Base-by-base conservation (phyloP, 495 filamentous ascomycete genomes). In the Cercophora newfieldiana region DNA sequence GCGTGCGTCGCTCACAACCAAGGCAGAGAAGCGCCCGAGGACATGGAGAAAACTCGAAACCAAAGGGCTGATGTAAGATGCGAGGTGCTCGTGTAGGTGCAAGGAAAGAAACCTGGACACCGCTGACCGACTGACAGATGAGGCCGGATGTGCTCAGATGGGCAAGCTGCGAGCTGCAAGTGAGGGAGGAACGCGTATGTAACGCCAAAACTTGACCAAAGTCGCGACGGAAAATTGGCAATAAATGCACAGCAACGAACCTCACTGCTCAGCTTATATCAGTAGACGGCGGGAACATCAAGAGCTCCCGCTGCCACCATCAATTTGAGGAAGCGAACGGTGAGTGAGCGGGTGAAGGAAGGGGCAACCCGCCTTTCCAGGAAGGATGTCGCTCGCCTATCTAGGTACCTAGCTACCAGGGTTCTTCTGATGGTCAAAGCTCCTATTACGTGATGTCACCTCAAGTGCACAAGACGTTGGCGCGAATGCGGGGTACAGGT, bases 381-480 rank as follows among this genome's bases (percentile, higher is more conserved):
- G 37, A 44, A 44, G 37, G 37, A 44, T n/a, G n/a, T n/a, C 37
- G 37, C 37, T 2, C 18, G 37, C 37, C 10, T 8, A 44, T 8
- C 4, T 14, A 8, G 18, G 12, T 33, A 12, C 30, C 37, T 44
- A 44, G 2, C 37, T 44, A 14, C 10, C 12, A 53, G 50, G 50
- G 50, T 53, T 8, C 50, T 53, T 8, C 50, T 22, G 7, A 22
- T 22, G 50, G 50, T n/a, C 50, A 22, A 53, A 53, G 50, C 50
- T 53, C 50, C 50, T 53, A 16, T 53, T 24, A n/a, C 50, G 50
- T 53, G 50, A 53, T 53, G 50, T 53, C 50, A 53, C 50, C 50
- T 44, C 10, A 44, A 44, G 37, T 16, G 12, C 10, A 44, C 37
- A 8, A 44, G 3, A 4, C 4, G 37, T 44, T 44, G 12, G 37